Percentiles rank a stretch among this genome's conserved stretches.
Evolutionary conservation across 2,329 filamentous ascomycete species (phyloP).

Genomic region (Dactylonectria estremocensis): DNA sequence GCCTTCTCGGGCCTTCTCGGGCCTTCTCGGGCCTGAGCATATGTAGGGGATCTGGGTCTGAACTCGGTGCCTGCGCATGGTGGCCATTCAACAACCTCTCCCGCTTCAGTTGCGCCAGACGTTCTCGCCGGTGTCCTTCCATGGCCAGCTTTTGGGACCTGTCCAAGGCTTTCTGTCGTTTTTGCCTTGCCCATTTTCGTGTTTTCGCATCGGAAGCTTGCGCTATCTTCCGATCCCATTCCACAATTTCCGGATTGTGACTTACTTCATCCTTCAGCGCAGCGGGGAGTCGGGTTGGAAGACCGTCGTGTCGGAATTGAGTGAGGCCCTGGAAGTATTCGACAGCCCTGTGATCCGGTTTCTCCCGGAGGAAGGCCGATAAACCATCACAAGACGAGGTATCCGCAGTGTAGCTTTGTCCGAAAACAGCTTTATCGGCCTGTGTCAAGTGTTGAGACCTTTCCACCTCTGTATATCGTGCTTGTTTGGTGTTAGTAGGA

Average conservation of each 20-base stretch:
- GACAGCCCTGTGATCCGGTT: neutral
- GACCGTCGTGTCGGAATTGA: neutral
- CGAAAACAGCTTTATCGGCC: neutral
- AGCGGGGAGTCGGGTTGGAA: neutral
- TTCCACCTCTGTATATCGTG: neutral
- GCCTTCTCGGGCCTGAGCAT: too few species aligned
- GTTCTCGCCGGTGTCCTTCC: too few species aligned
- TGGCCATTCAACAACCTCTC: too few species aligned
- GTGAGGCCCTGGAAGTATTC: neutral
- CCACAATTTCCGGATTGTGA: neutral
- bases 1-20: too few species aligned
- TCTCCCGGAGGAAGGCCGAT: neutral
- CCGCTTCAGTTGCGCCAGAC: too few species aligned
- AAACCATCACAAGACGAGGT: neutral
- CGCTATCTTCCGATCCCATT: neutral
- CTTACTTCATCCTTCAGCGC: neutral
- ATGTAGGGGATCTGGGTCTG: too few species aligned
- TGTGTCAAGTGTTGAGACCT: neutral
- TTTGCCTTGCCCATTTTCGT: neutral
- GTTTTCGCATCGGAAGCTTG: neutral
- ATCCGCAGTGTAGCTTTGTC: neutral
- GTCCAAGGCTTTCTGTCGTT: too few species aligned
- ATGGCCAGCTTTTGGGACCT: too few species aligned
- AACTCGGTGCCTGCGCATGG: too few species aligned
- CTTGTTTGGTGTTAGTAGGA: neutral